Percentiles rank a stretch among this genome's conserved stretches.
Conservation (phyloP, 306 rosid genomes). For the Arachis stenosperma region DNA sequence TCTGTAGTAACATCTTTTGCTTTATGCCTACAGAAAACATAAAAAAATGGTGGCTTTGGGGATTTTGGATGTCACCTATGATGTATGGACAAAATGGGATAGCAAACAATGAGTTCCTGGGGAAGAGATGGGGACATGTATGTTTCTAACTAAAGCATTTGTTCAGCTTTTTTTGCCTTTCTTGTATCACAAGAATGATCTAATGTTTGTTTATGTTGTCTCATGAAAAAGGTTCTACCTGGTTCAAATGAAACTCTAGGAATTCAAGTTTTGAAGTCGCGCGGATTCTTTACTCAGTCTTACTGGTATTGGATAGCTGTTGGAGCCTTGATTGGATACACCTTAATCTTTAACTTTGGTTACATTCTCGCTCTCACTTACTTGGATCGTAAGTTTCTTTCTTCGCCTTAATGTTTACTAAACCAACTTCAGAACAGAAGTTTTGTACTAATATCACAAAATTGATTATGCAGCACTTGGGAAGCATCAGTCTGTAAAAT, state of each 20-base stretch:
- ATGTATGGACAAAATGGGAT: constrained; percentile 54
- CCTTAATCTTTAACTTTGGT: constrained; percentile 49
- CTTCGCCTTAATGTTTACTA: constrained; percentile 30
- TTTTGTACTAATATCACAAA: constrained; percentile 19
- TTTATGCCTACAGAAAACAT: constrained; percentile 40
- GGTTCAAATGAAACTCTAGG: constrained; percentile 52
- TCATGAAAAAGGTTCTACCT: constrained; percentile 49
- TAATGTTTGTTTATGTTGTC: constrained; percentile 7
- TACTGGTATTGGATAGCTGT: constrained; percentile 49
- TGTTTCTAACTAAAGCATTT: constrained; percentile 21
- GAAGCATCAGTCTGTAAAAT: constrained; percentile 46
- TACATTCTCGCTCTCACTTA: constrained; percentile 54
- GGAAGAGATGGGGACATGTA: constrained; percentile 49
- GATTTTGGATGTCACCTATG: constrained; percentile 59
- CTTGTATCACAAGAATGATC: constrained; percentile 17
- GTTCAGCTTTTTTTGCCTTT: not conserved
- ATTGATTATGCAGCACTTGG: constrained; percentile 48
- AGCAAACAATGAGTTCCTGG: constrained; percentile 51
- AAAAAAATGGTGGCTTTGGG: constrained; percentile 59
- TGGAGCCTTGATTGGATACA: constrained; percentile 47
- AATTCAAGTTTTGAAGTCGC: constrained; percentile 50
- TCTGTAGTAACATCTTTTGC: constrained; percentile 30
- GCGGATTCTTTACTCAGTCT: constrained; percentile 54
- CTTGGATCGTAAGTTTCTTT: constrained; percentile 57
- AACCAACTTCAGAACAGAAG: not conserved